Conservation (phyloP, 306 rosid genomes). For the Ammopiptanthus mongolicus region DNA sequence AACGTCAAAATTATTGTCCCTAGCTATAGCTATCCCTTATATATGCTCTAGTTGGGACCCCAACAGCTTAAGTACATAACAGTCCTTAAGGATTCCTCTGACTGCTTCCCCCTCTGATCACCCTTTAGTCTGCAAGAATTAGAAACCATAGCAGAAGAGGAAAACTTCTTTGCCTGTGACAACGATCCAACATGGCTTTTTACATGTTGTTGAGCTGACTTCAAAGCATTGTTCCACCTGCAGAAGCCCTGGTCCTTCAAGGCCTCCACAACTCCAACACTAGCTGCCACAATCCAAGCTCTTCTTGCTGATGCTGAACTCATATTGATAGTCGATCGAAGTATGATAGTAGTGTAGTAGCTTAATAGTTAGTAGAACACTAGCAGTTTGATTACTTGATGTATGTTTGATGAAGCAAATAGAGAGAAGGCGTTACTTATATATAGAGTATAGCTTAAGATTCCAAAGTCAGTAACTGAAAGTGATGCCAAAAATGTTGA, state of each 20-base stretch:
- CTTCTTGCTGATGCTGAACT: slow-evolving; percentile 1
- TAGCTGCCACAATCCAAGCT: slow-evolving; percentile 27
- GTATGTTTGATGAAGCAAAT: too few species aligned
- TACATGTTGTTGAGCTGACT: slow-evolving; percentile 36
- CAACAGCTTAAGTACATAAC: slow-evolving; percentile 67
- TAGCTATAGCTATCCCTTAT: too few species aligned
- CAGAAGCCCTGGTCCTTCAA: slow-evolving; percentile 45
- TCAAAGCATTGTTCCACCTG: slow-evolving; percentile 38
- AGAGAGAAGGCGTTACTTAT: not conserved
- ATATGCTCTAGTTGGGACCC: too few species aligned
- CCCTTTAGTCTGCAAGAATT: slow-evolving; percentile 23
- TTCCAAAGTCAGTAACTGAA: not conserved
- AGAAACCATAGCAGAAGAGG: slow-evolving; percentile 41
- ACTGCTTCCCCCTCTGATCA: slow-evolving; percentile 31
- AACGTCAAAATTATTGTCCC: too few species aligned
- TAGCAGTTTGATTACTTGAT: too few species aligned
- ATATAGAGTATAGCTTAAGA: not conserved
- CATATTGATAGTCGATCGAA: not conserved
- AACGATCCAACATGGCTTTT: slow-evolving; percentile 28
- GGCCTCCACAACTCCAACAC: slow-evolving; percentile 30
- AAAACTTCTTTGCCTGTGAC: slow-evolving; percentile 35
- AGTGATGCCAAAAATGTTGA: not conserved
- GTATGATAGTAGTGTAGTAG: too few species aligned
- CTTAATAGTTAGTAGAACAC: too few species aligned
- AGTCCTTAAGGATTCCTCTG: slow-evolving; percentile 58